phyloP scores from a whole-genome alignment of 179 eudicot species.

The Carnegiea gigantea region DNA sequence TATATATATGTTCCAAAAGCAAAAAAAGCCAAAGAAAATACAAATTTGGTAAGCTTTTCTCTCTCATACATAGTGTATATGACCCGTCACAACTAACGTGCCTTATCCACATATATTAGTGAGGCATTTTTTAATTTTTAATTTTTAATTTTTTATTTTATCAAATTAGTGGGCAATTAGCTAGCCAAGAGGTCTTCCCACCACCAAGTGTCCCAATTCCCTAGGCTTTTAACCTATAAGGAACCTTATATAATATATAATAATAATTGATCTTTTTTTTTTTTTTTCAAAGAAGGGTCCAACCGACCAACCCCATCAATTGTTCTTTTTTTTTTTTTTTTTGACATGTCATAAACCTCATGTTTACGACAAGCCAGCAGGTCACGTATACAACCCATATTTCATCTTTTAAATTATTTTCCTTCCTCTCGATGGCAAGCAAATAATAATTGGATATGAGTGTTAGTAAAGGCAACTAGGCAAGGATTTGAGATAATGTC shows the following conservation, averaged over 20 bases:
- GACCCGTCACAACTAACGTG: conserved; percentile 21
- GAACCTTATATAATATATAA: background rate
- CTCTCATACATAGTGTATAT: background rate
- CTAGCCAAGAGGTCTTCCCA: background rate
- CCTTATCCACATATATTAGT: conserved; percentile 33
- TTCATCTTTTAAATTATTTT: background rate
- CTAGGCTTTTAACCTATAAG: conserved; percentile 9
- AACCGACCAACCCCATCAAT: background rate
- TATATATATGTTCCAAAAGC: background rate
- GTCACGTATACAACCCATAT: conserved; percentile 21
- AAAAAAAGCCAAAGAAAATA: background rate
- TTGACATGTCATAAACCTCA: conserved; percentile 23
- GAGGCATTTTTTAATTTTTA: conserved; percentile 13
- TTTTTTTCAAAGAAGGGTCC: background rate
- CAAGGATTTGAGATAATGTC: background rate
- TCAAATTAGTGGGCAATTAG: conserved; percentile 32
- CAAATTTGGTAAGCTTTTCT: conserved; percentile 24
- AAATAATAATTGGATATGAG: background rate
- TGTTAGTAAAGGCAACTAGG: background rate
- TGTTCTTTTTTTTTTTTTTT: background rate
- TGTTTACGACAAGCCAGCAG: conserved; percentile 30
- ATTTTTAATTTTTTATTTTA: too few species aligned
- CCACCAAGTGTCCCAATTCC: conserved; percentile 28
- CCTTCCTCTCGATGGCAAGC: background rate
- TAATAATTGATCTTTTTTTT: background rate